Percentiles rank a stretch among this genome's conserved stretches.
phyloP scores from a whole-genome alignment of 805 yeast species.

The Pichia heedii region DNA sequence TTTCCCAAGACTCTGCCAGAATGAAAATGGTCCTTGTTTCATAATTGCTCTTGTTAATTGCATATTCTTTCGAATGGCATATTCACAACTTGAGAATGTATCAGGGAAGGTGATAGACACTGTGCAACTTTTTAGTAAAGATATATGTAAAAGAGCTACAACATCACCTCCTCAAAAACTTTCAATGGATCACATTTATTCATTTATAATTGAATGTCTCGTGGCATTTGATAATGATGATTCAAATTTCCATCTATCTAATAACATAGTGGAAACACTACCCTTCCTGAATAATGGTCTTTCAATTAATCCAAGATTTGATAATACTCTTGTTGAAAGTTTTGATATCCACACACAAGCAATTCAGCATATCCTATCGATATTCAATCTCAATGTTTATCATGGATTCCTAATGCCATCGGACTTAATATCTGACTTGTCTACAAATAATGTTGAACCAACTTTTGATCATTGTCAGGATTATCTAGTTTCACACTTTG shows the following conservation, averaged over 20 bases:
- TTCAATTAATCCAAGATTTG: conserved; percentile 61
- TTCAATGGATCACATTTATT: neutral
- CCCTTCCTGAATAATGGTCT: conserved; percentile 47
- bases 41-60: conserved; percentile 70
- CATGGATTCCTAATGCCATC: conserved; percentile 57
- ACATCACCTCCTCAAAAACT: neutral
- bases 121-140: neutral
- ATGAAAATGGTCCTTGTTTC: conserved; percentile 84
- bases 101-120: neutral
- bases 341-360: conserved; percentile 14
- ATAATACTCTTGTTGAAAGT: conserved; percentile 25
- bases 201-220: neutral
- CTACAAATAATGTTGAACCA: neutral
- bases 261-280: conserved; percentile 1
- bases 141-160: neutral
- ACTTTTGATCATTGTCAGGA: conserved; percentile 26
- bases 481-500: conserved; percentile 16
- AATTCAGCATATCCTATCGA: conserved; percentile 15
- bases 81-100: too few species aligned
- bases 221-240: neutral
- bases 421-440: neutral
- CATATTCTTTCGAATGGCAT: conserved; percentile 25
- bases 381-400: conserved; percentile 34
- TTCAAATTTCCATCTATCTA: neutral
- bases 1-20: conserved; percentile 53